phyloP scores from a whole-genome alignment of 2,329 filamentous ascomycete species.

The Nemania sp. region DNA sequence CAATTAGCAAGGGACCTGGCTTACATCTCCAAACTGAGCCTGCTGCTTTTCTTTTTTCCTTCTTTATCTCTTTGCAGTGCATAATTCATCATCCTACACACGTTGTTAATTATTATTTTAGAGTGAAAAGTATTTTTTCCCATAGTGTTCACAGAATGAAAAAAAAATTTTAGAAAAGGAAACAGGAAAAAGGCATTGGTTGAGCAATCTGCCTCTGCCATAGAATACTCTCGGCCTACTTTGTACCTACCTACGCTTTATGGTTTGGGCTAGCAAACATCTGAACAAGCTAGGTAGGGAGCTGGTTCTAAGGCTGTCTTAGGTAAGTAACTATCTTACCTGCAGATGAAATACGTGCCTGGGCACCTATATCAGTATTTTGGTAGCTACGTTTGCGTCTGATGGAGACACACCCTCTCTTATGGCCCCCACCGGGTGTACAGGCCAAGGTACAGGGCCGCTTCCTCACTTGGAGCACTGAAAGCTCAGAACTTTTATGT shows the following conservation, averaged over 20 bases:
- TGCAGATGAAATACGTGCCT: no score
- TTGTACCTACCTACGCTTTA: background rate
- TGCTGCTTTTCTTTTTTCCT: no score
- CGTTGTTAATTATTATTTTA: no score
- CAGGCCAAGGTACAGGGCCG: no score
- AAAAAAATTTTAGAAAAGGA: background rate
- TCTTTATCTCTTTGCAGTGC: no score
- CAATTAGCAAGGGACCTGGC: no score
- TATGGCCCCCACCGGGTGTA: background rate
- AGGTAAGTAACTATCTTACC: no score
- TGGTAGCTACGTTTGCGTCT: slow-evolving; percentile 6
- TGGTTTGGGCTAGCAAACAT: background rate
- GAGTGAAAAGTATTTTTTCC: background rate
- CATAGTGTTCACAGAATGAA: background rate
- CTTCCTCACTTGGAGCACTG: background rate
- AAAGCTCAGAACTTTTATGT: background rate
- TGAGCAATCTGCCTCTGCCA: background rate
- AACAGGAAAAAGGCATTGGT: background rate
- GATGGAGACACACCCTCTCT: slow-evolving; percentile 15
- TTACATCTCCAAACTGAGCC: no score
- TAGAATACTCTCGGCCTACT: no score
- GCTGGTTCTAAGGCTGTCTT: no score
- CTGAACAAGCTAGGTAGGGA: no score
- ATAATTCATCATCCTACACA: no score
- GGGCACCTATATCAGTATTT: background rate